A percentile compares a stretch with the other conserved stretches of the same genome.
phyloP scores from a whole-genome alignment of 805 yeast species.

The Yarrowia sp. region DNA sequence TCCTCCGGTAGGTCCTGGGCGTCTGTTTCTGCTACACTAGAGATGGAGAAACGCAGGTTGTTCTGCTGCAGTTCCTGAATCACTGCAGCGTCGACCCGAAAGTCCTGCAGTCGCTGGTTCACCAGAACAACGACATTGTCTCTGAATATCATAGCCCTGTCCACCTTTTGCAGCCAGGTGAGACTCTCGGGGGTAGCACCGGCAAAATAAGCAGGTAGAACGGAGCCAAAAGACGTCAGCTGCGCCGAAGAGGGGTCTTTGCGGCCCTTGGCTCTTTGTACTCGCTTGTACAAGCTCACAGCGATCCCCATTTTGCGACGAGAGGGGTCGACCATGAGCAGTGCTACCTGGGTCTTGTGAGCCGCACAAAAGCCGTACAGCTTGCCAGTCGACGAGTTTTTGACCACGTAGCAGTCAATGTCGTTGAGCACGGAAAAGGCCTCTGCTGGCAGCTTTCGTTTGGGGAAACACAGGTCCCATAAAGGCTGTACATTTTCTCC shows the following conservation, averaged over 20 bases:
- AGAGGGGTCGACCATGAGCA: slow-evolving; percentile 51
- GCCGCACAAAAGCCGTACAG: slow-evolving; percentile 48
- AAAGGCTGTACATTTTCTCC: slow-evolving; percentile 6
- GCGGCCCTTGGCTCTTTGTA: slow-evolving; percentile 36
- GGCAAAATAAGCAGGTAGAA: not conserved
- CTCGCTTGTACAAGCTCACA: slow-evolving; percentile 51
- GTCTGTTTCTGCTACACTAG: slow-evolving; percentile 13
- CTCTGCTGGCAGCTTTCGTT: slow-evolving; percentile 1
- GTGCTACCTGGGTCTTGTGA: slow-evolving; percentile 36
- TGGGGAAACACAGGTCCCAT: slow-evolving; percentile 9
- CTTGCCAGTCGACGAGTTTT: slow-evolving; percentile 47
- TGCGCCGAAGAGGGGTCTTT: slow-evolving; percentile 10
- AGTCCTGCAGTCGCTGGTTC: not conserved
- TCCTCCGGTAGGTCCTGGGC: not conserved
- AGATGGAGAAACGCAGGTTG: not conserved
- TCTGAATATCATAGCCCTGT: slow-evolving; percentile 8
- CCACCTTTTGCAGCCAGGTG: slow-evolving; percentile 13
- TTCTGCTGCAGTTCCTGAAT: slow-evolving; percentile 5
- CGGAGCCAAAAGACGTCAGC: slow-evolving; percentile 8
- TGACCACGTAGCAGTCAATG: slow-evolving; percentile 1
- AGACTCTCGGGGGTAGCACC: slow-evolving; percentile 12
- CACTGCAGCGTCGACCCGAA: not conserved
- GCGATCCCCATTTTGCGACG: slow-evolving; percentile 56
- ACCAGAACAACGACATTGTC: slow-evolving; percentile 13
- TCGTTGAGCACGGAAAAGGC: not conserved